Base-by-base conservation (phyloP, 2,329 filamentous ascomycete species). In the Pseudogymnoascus sp. region DNA sequence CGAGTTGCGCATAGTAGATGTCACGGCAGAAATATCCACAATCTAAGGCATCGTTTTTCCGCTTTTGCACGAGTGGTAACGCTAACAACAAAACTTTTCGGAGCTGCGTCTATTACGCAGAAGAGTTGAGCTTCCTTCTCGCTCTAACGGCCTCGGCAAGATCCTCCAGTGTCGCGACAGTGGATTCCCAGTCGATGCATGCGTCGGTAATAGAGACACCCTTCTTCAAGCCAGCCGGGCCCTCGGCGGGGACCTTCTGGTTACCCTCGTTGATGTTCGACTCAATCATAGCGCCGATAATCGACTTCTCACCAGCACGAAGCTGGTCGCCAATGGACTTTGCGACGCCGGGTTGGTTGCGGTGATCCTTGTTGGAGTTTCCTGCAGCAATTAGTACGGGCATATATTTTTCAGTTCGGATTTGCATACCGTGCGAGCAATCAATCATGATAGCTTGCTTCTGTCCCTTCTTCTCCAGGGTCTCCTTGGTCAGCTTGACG, bases 251-350 rank as follows among this genome's bases (percentile, higher is more conserved):
- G 0, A 96, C 90, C 79, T 96, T 96, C 73, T 92, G 88, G 80
- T 87, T 90, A 67, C 85, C 86, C 78, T 96, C 94, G 75, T 93
- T 86, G 81, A 97, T 93, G 78, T 97, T 93, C 72, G 91, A 96
- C 80, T 99, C 93, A 69, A 99, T 96, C 93, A 99, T 99, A 72
- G 97, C 91, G 73, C 92, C 94, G 66, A 97, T 84, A 70, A 99
- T 96, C 66, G 85, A 87, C 63, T 84, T 87, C 79, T 99, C 90
- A 63, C 93, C 93, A 66, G 88, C 86, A 59, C 88, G 86, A 66
- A 99, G 81, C 79, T 99, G 93, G 61, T 96, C 90, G 33, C 83
- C 88, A 64, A 99, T 79, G 60, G 81, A 82, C 74, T 88, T 84
- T 66, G 93, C 92, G 47, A 97, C 93, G 77, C 93, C 88, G 70